Conservation (phyloP, 345 rosid genomes). For the Raphanus sativus region DNA sequence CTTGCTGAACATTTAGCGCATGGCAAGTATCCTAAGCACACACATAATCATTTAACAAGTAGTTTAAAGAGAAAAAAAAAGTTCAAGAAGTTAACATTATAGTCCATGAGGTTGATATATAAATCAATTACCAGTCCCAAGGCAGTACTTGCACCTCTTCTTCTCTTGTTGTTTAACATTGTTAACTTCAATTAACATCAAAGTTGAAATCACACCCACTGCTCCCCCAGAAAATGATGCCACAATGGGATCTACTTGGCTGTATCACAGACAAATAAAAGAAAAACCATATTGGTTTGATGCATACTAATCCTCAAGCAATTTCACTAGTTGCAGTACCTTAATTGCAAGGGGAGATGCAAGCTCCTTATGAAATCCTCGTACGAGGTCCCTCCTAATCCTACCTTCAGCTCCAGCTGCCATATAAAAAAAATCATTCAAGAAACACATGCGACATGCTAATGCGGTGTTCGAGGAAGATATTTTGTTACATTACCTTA, state of each 20-base stretch:
- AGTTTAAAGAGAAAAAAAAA: neutral
- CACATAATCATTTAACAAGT: conserved; percentile 2
- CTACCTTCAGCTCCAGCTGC: conserved; percentile 91
- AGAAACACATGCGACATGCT: neutral
- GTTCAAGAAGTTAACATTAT: neutral
- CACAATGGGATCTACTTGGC: conserved; percentile 96
- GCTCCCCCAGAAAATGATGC: conserved; percentile 98
- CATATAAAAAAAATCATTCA: conserved; percentile 3
- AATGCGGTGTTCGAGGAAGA: neutral
- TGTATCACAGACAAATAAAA: conserved; percentile 37
- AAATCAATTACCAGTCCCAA: conserved; percentile 65
- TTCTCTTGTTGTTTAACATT: conserved; percentile 91
- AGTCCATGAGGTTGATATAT: conserved; percentile 1
- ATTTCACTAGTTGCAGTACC: conserved; percentile 46
- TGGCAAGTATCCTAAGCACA: conserved; percentile 76
- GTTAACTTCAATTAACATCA: conserved; percentile 89
- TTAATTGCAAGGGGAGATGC: conserved; percentile 86
- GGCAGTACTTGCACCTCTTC: conserved; percentile 94
- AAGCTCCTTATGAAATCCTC: conserved; percentile 81
- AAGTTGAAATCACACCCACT: conserved; percentile 93
- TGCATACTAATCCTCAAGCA: neutral
- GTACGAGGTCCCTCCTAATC: conserved; percentile 89
- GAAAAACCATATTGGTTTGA: neutral
- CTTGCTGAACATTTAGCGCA: conserved; percentile 91
- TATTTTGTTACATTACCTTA: conserved; percentile 48